Conservation (phyloP, 2,329 filamentous ascomycete species). For the Aureobasidium pullulans region DNA sequence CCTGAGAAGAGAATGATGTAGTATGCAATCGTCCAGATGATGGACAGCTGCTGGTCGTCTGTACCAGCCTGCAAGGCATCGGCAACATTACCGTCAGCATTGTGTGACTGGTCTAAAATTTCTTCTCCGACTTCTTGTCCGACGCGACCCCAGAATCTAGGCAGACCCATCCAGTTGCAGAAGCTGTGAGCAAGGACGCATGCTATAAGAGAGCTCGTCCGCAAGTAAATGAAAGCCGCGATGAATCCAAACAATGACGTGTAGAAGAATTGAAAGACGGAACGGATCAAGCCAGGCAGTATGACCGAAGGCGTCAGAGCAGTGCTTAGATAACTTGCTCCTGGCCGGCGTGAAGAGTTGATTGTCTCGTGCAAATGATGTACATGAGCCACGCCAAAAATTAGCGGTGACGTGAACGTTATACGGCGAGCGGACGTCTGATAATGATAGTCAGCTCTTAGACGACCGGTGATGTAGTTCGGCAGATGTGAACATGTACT, state of each 20-base stretch:
- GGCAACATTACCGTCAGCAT: constrained; percentile 5
- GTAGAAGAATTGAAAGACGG: constrained; percentile 77
- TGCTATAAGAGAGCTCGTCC: constrained; percentile 72
- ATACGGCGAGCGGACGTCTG: constrained; percentile 39
- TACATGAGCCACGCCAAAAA: constrained; percentile 88
- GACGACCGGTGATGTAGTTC: background rate
- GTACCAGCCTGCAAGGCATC: constrained; percentile 28
- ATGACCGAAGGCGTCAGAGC: constrained; percentile 30
- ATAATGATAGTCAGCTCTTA: background rate
- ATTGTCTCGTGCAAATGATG: constrained; percentile 96
- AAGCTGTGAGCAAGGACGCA: constrained; percentile 74
- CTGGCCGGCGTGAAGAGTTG: constrained; percentile 64
- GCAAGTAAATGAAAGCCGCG: constrained; percentile 79
- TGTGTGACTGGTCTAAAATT: constrained; percentile 17
- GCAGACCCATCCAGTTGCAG: constrained; percentile 88
- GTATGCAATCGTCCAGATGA: constrained; percentile 68
- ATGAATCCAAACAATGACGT: constrained; percentile 92
- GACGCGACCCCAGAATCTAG: constrained; percentile 74
- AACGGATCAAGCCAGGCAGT: constrained; percentile 50
- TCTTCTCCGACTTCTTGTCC: constrained; percentile 39
- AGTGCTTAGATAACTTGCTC: constrained; percentile 26
- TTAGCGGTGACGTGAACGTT: constrained; percentile 74
- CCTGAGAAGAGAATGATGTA: constrained; percentile 70
- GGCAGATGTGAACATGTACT: constrained; percentile 16
- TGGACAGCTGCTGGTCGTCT: constrained; percentile 27